Evolutionary conservation across 148 eudicot species (phyloP).

Genomic region (Diospyros kaki): DNA sequence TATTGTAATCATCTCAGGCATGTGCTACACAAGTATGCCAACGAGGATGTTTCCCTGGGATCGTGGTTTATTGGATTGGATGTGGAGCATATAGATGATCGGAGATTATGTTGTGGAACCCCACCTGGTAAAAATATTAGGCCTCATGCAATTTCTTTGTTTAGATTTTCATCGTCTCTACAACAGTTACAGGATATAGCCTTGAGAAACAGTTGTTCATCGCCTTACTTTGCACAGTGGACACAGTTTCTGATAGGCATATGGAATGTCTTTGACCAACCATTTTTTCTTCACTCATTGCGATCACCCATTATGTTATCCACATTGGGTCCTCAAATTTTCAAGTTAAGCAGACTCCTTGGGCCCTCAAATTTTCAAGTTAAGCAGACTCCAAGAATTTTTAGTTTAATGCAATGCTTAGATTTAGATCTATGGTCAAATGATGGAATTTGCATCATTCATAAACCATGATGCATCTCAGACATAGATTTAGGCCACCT

Average conservation of each 20-base stretch:
- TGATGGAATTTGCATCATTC: too few relatives aligned
- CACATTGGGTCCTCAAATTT: too few relatives aligned
- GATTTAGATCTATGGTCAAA: too few relatives aligned
- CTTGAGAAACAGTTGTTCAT: background rate
- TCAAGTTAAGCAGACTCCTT: too few relatives aligned
- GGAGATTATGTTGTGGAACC: slow-evolving; percentile 49
- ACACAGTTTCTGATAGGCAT: background rate
- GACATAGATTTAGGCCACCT: too few relatives aligned
- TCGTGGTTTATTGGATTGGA: slow-evolving; percentile 55
- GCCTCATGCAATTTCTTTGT: background rate
- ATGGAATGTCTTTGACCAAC: background rate
- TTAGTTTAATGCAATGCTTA: too few relatives aligned
- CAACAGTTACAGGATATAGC: background rate
- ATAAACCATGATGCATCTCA: too few relatives aligned
- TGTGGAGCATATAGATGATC: slow-evolving; percentile 49
- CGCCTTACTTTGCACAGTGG: background rate
- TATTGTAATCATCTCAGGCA: slow-evolving; percentile 26
- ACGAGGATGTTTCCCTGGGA: slow-evolving; percentile 52
- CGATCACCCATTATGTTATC: background rate
- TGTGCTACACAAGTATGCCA: slow-evolving; percentile 47
- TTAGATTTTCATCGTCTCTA: background rate
- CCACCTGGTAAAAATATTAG: slow-evolving; percentile 33
- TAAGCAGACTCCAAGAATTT: too few relatives aligned
- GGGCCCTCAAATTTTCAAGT: too few relatives aligned
- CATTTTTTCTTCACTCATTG: background rate